Evolutionary conservation across 2,329 filamentous ascomycete genomes (phyloP), one percentile per base, ranked within the genome.

Genomic region (Fusarium irregulare): DNA sequence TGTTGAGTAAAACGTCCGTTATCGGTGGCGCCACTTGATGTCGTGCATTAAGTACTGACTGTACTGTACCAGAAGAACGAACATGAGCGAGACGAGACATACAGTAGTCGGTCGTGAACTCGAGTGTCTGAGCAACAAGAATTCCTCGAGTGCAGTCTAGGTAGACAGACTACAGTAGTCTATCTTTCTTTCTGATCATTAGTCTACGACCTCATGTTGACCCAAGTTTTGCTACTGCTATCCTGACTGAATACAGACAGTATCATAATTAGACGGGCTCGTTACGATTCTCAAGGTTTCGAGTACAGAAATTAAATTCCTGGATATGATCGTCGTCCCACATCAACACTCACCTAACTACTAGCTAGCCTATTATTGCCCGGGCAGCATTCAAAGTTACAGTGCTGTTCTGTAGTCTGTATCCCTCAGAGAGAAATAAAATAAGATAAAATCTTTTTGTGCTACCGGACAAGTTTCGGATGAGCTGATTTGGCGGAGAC

Each of bases 1-100:
- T 45, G 44, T 46, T 61, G 23, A 16, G 12, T 21, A 41, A 27
- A 45, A 37, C 32, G 64, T 55, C 68, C 64, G 68, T 68, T 71
- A 71, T 71, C 64, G 68, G 68, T 65, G 48, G 61, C 55, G 55
- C 68, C 64, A 70, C 44, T 66, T 49, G 37, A 66, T 65, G 68
- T 54, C 25, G 51, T 54, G 68, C 60, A 69, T 69, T 12, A 34
- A 8, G 16, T 34, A 28, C 28, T 28, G 28, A 30, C 28, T 30
- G 28, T 30, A 30, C 28, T 14, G 28, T 34, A 37, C 16, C 34
- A 8, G 32, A 21, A 41, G 37, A 18, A 49, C 18, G 45, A 20
- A 34, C 53, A 70, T 56, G 47, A 46, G 56, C 14, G 21, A 49
- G 46, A 45, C 46, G 44, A 37, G 34, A 37, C 34, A 37, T 37